phyloP scores from a whole-genome alignment of 225 moss, liverwort and hornwort genomes.

The Pseudoscleropodium purum region DNA sequence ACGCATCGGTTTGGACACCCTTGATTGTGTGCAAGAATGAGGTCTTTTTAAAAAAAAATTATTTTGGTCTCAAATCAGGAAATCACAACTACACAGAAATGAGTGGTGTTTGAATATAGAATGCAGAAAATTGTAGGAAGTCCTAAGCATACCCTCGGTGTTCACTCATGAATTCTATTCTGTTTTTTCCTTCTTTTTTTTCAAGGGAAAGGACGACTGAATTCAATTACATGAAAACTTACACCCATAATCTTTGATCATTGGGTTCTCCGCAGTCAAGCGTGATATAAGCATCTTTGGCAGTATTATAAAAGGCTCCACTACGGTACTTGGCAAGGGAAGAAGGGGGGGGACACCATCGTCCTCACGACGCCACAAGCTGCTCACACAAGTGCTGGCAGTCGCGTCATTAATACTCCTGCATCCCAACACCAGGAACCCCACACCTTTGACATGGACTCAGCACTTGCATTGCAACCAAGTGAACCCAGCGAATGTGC shows the following conservation, averaged over 20 bases:
- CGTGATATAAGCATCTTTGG: background rate
- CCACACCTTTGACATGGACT: conserved; percentile 10
- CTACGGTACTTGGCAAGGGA: background rate
- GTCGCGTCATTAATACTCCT: background rate
- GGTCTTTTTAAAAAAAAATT: no score
- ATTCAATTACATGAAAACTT: no score
- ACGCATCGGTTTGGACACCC: background rate
- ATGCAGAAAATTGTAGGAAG: background rate
- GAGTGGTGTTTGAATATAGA: no score
- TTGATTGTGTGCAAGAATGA: background rate
- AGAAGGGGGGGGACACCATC: background rate
- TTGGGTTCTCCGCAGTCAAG: background rate
- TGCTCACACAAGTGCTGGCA: conserved; percentile 9
- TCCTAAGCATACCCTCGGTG: no score
- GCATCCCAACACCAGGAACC: background rate
- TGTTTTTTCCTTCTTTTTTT: no score
- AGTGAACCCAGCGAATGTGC: background rate
- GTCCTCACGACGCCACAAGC: background rate
- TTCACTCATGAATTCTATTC: background rate
- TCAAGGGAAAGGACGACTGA: no score
- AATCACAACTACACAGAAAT: background rate
- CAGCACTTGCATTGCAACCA: background rate
- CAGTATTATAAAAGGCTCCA: background rate
- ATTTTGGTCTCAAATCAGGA: background rate
- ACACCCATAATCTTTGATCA: background rate